Conservation (phyloP, 768 basidiomycete genomes). For the Leucocoprinus leucothites region DNA sequence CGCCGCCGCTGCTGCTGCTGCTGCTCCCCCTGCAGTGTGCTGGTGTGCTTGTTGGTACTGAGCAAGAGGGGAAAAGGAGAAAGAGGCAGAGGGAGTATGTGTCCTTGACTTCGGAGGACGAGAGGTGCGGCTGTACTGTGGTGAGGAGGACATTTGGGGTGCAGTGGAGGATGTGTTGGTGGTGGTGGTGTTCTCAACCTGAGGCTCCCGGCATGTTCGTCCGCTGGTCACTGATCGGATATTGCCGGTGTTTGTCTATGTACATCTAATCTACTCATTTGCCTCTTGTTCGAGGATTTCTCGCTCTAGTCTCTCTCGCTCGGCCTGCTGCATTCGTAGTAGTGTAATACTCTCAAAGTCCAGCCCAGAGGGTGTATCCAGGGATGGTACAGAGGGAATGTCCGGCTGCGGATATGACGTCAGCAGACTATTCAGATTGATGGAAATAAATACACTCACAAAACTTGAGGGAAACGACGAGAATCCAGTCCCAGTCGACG, state of each 20-base stretch:
- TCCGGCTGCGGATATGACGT: constrained; percentile 17
- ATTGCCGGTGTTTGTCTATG: constrained; percentile 3
- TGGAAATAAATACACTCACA: constrained; percentile 30
- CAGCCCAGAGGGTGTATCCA: constrained; percentile 30
- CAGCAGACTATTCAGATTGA: background rate
- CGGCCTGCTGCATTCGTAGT: constrained; percentile 78
- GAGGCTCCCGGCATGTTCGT: too few relatives aligned
- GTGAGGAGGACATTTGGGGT: too few relatives aligned
- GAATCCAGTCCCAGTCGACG: constrained; percentile 35
- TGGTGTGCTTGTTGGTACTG: too few relatives aligned
- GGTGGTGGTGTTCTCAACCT: too few relatives aligned
- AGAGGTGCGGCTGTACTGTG: too few relatives aligned
- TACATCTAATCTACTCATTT: too few relatives aligned
- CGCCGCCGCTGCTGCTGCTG: constrained; percentile 10
- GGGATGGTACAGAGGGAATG: constrained; percentile 13
- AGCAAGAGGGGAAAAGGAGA: too few relatives aligned
- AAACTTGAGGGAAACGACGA: constrained; percentile 64
- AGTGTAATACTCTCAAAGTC: constrained; percentile 82
- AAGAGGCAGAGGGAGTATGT: too few relatives aligned
- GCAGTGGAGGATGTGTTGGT: too few relatives aligned
- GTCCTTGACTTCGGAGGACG: background rate
- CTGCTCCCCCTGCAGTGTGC: background rate
- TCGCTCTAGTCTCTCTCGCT: constrained; percentile 70
- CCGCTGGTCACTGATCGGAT: background rate
- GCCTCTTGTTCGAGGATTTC: constrained; percentile 75